A percentile compares a stretch with the other conserved stretches of the same genome.
These are phyloP conservation scores for Miscanthus sacchariflorus DNA, from an alignment of 202 grass and related monocot genomes.

Conservation along the genomic window DNA sequence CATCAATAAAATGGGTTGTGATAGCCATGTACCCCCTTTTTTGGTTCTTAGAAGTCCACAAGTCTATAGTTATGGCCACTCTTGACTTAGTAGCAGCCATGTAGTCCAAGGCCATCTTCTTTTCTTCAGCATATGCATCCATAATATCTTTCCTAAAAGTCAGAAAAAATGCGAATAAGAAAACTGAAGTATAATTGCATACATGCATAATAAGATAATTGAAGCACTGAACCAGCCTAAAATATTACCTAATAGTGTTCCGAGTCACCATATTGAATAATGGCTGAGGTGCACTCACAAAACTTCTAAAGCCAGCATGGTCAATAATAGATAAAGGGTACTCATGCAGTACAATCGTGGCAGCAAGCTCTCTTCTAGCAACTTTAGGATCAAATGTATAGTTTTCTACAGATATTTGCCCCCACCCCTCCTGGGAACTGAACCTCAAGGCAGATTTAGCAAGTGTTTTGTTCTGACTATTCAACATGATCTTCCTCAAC, in stretches of 20 bases:
- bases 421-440: no score
- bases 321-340: background rate
- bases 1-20: no score
- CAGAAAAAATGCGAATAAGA: background rate
- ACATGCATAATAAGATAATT: rapidly evolving
- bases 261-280: background rate
- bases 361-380: background rate
- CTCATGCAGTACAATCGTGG: background rate
- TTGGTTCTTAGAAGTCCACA: no score
- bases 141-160: background rate
- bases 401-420: background rate
- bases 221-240: no score
- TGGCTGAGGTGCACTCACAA: background rate
- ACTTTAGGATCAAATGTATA: background rate
- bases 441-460: no score
- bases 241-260: background rate
- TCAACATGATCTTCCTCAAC: no score
- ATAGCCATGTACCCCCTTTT: no score
- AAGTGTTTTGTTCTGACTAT: no score
- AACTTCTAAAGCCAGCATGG: background rate
- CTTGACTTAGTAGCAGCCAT: background rate
- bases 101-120: background rate
- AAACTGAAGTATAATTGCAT: background rate
- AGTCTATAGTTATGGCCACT: background rate
- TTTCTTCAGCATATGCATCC: background rate